Evolutionary conservation across 768 basidiomycete genomes (phyloP).

Genomic region (Boletus tylopilopsis): DNA sequence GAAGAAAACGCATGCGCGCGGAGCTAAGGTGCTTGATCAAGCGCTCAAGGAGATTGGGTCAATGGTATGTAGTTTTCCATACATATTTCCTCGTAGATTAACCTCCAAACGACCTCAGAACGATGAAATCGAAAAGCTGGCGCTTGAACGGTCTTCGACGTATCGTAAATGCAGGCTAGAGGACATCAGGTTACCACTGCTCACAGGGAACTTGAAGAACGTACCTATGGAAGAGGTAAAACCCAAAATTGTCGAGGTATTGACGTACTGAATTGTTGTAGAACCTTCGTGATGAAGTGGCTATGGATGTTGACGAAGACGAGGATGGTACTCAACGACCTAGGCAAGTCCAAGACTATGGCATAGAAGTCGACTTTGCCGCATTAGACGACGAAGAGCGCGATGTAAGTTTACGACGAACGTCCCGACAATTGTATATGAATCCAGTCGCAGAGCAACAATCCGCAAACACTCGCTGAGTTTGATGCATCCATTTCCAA

Average conservation of each 20-base stretch:
- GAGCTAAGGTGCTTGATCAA: constrained; percentile 77
- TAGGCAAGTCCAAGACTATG: constrained; percentile 73
- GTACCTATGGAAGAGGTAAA: constrained; percentile 94
- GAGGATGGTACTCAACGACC: constrained; percentile 77
- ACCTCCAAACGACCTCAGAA: constrained; percentile 40
- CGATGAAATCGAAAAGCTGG: constrained; percentile 88
- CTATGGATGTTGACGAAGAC: constrained; percentile 91
- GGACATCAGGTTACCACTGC: constrained; percentile 80
- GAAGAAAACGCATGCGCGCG: constrained; percentile 65
- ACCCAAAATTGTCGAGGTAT: not conserved
- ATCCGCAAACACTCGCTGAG: constrained; percentile 60
- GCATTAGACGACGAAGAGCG: constrained; percentile 71
- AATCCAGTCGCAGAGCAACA: constrained; percentile 45
- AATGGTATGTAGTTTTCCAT: constrained; percentile 46
- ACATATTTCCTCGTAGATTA: constrained; percentile 19
- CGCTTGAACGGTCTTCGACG: constrained; percentile 77
- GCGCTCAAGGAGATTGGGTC: constrained; percentile 86
- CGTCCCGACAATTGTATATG: not conserved
- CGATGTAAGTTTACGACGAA: constrained; percentile 41
- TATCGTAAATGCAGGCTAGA: constrained; percentile 94
- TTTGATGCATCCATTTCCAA: constrained; percentile 72
- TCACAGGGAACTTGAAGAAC: constrained; percentile 70
- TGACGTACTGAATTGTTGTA: constrained; percentile 26
- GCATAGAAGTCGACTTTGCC: constrained; percentile 86
- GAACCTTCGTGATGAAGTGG: constrained; percentile 81